Percentiles rank a stretch among this genome's conserved stretches.
phyloP scores from a whole-genome alignment of 179 eudicot genomes.

The Gypsophila paniculata region DNA sequence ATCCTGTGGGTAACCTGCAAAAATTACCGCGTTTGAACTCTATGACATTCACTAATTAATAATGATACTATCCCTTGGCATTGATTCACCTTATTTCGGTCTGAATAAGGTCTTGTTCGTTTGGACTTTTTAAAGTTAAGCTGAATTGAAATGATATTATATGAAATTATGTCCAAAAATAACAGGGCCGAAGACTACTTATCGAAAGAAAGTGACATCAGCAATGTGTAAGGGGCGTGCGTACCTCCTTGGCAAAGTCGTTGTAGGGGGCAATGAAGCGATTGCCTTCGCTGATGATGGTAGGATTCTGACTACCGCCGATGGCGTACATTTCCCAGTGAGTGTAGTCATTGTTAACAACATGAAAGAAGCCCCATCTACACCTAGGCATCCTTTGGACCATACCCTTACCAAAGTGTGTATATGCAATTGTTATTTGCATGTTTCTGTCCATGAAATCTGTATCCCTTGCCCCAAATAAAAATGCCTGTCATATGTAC shows the following conservation, averaged over 20 bases:
- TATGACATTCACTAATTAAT: too few relatives aligned
- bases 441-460: slow-evolving; percentile 35
- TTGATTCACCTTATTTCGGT: too few relatives aligned
- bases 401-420: slow-evolving; percentile 56
- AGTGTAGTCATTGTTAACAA: slow-evolving; percentile 75
- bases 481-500: slow-evolving; percentile 22
- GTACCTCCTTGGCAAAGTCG: slow-evolving; percentile 30
- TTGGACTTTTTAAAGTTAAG: too few relatives aligned
- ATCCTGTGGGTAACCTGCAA: slow-evolving; percentile 56
- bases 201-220: too few relatives aligned
- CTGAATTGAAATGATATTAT: too few relatives aligned
- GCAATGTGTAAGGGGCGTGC: too few relatives aligned
- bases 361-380: slow-evolving; percentile 60
- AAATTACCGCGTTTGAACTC: not conserved
- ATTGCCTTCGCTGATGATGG: slow-evolving; percentile 54
- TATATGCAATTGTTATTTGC: slow-evolving; percentile 75
- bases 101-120: too few relatives aligned
- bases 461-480: slow-evolving; percentile 27
- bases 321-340: slow-evolving; percentile 43
- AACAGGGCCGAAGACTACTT: too few relatives aligned
- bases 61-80: too few relatives aligned
- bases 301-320: slow-evolving; percentile 32
- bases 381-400: slow-evolving; percentile 78
- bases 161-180: too few relatives aligned
- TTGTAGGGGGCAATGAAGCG: slow-evolving; percentile 47